Base-by-base conservation (phyloP, 164 flowering plant genomes). In the Berberis vulgaris region DNA sequence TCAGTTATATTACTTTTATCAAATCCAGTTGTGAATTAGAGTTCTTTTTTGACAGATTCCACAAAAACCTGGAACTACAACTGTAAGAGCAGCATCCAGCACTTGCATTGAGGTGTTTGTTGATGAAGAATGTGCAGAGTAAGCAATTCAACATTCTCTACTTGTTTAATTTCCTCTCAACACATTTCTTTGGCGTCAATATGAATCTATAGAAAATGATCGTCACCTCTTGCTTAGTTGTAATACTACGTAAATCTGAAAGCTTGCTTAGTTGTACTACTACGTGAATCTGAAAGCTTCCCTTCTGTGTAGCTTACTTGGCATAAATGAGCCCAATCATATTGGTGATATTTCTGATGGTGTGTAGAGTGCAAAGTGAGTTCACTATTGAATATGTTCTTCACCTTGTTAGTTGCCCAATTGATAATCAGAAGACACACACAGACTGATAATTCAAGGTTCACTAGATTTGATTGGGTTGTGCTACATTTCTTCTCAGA, bases 121-220 rank as follows among this genome's bases (percentile, higher is more conserved):
- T 66, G 98, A 89, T 61, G 97, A 88, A 41, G 97, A 86, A 71
- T 88, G 80, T 76, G 64, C 77, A 66, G 81, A 73, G 98, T 90
- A 77, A 81, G 89, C 74, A 52, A 50, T 62, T 8, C 47, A 57
- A 26, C 45, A 11, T 42, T 39, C 13, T 49, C 13, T 9, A n/a
- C 41, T 7, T 5, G 4, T 40, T 13, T 3, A 7, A 5, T 50
- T 1, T 50, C 26, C 8, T 49, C 8, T 13, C 45, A 49, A 41
- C 12, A 7, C 2, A 61, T 39, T 42, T 47, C 1, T 10, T 2
- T 41, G 11, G 10, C 2, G 1, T 47, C 6, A 7, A 11, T 49
- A 6, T 49, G 8, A 0, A 6, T 6, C 11, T 6, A 49, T 6
- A 49, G 11, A 6, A 49, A 49, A 6, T 6, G 6, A 49, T 49